phyloP scores from a whole-genome alignment of 129 eudicot genomes.

The Pittosporum tobira region DNA sequence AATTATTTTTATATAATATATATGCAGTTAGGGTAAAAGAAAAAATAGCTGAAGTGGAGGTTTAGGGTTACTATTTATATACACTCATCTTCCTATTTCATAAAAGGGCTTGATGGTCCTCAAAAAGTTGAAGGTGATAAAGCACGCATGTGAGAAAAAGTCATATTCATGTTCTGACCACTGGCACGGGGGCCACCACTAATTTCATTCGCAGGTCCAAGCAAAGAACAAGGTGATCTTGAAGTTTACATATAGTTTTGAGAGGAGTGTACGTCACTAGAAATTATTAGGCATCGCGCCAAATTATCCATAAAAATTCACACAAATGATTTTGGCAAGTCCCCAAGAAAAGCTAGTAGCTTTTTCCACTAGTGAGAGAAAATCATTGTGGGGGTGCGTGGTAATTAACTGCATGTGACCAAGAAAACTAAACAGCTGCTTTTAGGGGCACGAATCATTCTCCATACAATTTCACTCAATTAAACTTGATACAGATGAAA shows the following conservation, averaged over 20 bases:
- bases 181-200: not conserved
- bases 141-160: slow-evolving; percentile 17
- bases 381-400: not conserved
- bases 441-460: too few relatives aligned
- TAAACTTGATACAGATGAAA: too few relatives aligned
- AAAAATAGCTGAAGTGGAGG: not conserved
- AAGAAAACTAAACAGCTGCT: too few relatives aligned
- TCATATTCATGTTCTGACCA: not conserved
- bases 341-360: not conserved
- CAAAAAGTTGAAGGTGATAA: slow-evolving; percentile 3
- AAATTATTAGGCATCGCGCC: not conserved
- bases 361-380: not conserved
- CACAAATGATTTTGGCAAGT: slow-evolving; percentile 1
- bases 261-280: not conserved
- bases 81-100: not conserved
- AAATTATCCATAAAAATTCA: not conserved
- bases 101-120: not conserved
- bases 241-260: not conserved
- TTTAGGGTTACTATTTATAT: not conserved
- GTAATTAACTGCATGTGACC: not conserved
- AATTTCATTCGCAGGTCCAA: slow-evolving; percentile 1
- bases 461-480: too few relatives aligned
- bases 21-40: too few relatives aligned
- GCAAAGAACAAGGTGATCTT: slow-evolving; percentile 14
- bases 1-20: too few relatives aligned